Base-by-base conservation (phyloP, 2,329 filamentous ascomycete species). In the Trichophyton schoenleinii region DNA sequence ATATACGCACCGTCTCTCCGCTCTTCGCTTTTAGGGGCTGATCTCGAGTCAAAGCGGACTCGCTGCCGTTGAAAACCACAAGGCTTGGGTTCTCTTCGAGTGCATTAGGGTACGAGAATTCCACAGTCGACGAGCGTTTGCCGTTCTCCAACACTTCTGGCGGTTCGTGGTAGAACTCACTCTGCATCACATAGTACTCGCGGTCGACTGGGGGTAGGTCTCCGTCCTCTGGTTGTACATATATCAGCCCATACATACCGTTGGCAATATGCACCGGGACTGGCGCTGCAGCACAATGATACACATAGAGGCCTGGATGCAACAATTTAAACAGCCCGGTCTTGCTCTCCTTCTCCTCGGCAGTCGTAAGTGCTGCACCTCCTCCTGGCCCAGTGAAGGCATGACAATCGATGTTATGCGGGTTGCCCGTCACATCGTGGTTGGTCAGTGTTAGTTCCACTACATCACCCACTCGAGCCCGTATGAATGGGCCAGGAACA, bases 101-200 rank as follows among this genome's bases (percentile, higher is more conserved):
- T 2, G 66, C 71, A 25, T 69, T 68, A 7, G 71, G 71, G 62
- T 72, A 73, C 0, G 71, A 73, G 58, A 72, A 73, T 42, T 73
- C 71, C 5, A 74, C 72, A 0, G 62, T 64, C 3, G 65, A 60
- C 1, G 68, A 70, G 0, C 63, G 66, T 6, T 68, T 69, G 0
- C 72, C 71, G 60, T 73, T 63, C 7, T 69, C 71, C n/a, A 65
- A 65, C 1, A 65, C 60, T 58, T 73, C 71, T 0, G 72, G 72
- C 6, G 71, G 70, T 62, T 74, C 72, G 48, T 73, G 70, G 62
- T 73, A 74, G 60, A 72, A 71, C 60, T 73, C 72, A 63, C 70
- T 73, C 63, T 74, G 72, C 68, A 74, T 70, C 18, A 74, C 71
- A 63, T 71, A 74, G 63, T 73, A 74, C 59, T 74, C 72, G 15